Base-by-base conservation (phyloP, 495 filamentous ascomycete genomes). In the Rhizodiscina lignyota region DNA sequence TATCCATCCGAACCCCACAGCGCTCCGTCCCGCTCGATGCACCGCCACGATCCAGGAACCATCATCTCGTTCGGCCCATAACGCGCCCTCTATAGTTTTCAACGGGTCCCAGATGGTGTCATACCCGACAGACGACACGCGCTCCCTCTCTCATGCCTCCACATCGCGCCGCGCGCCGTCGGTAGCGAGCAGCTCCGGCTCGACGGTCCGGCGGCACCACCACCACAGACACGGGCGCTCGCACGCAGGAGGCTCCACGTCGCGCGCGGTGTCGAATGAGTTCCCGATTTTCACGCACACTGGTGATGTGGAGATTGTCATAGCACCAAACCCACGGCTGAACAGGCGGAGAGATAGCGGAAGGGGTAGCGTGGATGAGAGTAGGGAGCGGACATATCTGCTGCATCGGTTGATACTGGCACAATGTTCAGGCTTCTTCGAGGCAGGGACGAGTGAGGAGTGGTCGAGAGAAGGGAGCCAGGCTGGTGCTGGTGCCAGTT, bases 381-480 rank as follows among this genome's bases (percentile, higher is more conserved):
- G 73, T 24, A 74, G 78, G 42, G 80, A 86, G 55, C 76, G 74
- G 50, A 70, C 80, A 18, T 94, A 92, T 50, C 67, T 92, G 26
- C 68, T 94, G 15, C 85, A 94, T 55, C 68, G 75, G 27, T 61
- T 92, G 45, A 91, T 85, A 18, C 56, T 94, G 44, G 70, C 79
- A 23, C 79, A 89, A 59, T 87, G 80, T 48, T 91, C 84, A 10
- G 84, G 83, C 1, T 93, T 91, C 59, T 94, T 93, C 56, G 81
- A 91, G 57, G 80, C 83, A 21, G 82, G 81, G 48, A 87, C 79
- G 18, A 83, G 74, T 42, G 75, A 81, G 42, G 79, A 85, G 54
- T 94, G 85, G 84, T 77, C 81, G 40, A 65, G 68, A 24, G 65
- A 63, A 21, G 28, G 23, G 16, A 49, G 45, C 4, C 60, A 59